Evolutionary conservation across 2,329 filamentous ascomycete species (phyloP).

Genomic region (Neofusicoccum ribis): DNA sequence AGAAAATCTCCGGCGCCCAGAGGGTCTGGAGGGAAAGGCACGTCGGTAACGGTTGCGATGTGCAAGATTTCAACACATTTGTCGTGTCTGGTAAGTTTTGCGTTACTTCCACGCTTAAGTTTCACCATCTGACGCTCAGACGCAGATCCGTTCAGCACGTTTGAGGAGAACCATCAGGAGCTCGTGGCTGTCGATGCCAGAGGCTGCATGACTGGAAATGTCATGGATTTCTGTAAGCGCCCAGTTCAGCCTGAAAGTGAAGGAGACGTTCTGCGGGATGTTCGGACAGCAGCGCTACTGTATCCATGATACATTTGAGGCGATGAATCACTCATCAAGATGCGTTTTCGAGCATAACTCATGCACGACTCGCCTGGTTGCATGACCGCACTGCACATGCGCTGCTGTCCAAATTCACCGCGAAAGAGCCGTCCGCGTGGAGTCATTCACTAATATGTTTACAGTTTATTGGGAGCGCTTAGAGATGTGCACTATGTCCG

Average conservation of each 20-base stretch:
- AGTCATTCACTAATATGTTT: not conserved
- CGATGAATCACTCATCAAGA: not conserved
- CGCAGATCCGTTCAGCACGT: conserved; percentile 63
- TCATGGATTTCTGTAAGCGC: conserved; percentile 75
- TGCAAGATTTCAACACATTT: conserved; percentile 82
- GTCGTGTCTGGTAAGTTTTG: conserved; percentile 58
- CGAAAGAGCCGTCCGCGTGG: not conserved
- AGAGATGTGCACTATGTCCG: conserved; percentile 94
- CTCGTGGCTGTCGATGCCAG: conserved; percentile 74
- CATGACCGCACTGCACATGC: not conserved
- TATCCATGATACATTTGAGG: not conserved
- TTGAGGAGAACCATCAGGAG: conserved; percentile 69
- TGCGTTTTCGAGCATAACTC: not conserved
- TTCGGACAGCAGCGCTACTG: not conserved
- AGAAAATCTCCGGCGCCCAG: conserved; percentile 72
- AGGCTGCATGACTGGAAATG: conserved; percentile 71
- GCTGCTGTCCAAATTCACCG: not conserved
- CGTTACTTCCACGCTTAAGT: conserved; percentile 22
- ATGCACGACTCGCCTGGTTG: not conserved
- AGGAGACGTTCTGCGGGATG: not conserved
- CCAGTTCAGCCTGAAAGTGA: not conserved
- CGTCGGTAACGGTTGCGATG: conserved; percentile 51
- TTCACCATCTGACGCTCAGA: conserved; percentile 38
- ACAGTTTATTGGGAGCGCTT: conserved; percentile 75
- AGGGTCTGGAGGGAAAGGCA: conserved; percentile 69